Percentiles rank a stretch among this genome's conserved stretches.
phyloP scores from a whole-genome alignment of 2,329 filamentous ascomycete species.

The Verticillium tricorpus region DNA sequence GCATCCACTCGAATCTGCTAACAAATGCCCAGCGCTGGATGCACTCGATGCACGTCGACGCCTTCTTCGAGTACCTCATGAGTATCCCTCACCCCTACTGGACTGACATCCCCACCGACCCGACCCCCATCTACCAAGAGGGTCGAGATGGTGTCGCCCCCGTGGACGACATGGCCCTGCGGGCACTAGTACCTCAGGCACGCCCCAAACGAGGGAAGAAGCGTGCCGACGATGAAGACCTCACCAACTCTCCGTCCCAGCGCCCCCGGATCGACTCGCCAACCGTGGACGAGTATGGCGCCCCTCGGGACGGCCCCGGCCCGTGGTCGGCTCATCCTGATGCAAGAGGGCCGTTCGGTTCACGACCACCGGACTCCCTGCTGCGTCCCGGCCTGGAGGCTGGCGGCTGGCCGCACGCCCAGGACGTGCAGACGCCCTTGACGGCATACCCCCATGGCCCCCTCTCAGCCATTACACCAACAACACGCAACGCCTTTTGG shows the following conservation, averaged over 20 bases:
- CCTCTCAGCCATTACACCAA: conserved; percentile 67
- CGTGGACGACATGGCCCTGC: conserved; percentile 84
- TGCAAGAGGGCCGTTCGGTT: conserved; percentile 24
- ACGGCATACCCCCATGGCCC: conserved; percentile 61
- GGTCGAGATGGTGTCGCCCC: conserved; percentile 76
- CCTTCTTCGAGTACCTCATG: conserved; percentile 88
- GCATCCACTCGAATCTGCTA: background rate
- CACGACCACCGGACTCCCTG: conserved; percentile 29
- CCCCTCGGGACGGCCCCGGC: conserved; percentile 31
- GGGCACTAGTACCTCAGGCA: conserved; percentile 76
- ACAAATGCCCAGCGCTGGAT: conserved; percentile 73
- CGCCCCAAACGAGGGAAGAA: conserved; percentile 58
- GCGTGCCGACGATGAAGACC: conserved; percentile 58
- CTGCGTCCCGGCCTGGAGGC: conserved; percentile 25
- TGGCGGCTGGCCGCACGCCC: conserved; percentile 29
- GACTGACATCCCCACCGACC: conserved; percentile 64
- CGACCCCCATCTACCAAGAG: conserved; percentile 57
- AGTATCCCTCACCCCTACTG: conserved; percentile 77
- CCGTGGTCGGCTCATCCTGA: conserved; percentile 44
- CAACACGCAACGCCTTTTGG: conserved; percentile 49
- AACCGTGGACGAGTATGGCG: background rate
- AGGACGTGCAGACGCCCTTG: conserved; percentile 57
- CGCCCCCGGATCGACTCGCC: conserved; percentile 38
- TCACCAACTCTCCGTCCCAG: conserved; percentile 47
- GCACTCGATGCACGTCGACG: conserved; percentile 92